phyloP scores from a whole-genome alignment of 768 basidiomycete species.

The Fomitopsis serialis region DNA sequence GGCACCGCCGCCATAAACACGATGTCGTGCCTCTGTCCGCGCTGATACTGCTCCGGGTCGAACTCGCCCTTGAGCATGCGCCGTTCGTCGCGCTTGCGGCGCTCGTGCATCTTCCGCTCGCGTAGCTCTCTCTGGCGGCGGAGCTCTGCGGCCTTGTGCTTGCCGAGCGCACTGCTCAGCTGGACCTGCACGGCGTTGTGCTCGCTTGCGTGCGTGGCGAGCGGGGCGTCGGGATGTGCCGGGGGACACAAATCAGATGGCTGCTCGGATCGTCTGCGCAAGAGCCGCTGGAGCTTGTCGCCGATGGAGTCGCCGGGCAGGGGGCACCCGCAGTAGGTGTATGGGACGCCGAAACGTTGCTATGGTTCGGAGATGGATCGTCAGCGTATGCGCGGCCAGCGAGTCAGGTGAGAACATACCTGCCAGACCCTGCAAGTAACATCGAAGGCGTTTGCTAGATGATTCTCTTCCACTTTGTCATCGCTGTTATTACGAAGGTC shows the following conservation, averaged over 20 bases:
- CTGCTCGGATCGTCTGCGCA: constrained; percentile 10
- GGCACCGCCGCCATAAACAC: constrained; percentile 40
- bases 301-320: constrained; percentile 39
- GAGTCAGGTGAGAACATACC: constrained; percentile 19
- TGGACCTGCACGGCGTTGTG: constrained; percentile 39
- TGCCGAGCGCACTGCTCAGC: constrained; percentile 1
- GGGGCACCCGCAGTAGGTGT: constrained; percentile 58
- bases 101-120: constrained; percentile 21
- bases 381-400: neutral
- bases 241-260: constrained; percentile 28
- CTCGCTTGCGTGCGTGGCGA: constrained; percentile 51
- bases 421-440: constrained; percentile 45
- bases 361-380: constrained; percentile 11
- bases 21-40: constrained; percentile 17
- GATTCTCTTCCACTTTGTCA: constrained; percentile 42
- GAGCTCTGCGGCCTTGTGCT: neutral
- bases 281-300: constrained; percentile 34
- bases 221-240: constrained; percentile 31
- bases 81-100: constrained; percentile 23
- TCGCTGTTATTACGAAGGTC: constrained; percentile 28
- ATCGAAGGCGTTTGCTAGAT: constrained; percentile 44
- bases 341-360: constrained; percentile 44
- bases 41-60: constrained; percentile 7
- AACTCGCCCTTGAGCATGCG: constrained; percentile 18
- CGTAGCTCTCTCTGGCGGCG: constrained; percentile 20